Conservation (phyloP, 179 eudicot species). For the Dionaea muscipula region DNA sequence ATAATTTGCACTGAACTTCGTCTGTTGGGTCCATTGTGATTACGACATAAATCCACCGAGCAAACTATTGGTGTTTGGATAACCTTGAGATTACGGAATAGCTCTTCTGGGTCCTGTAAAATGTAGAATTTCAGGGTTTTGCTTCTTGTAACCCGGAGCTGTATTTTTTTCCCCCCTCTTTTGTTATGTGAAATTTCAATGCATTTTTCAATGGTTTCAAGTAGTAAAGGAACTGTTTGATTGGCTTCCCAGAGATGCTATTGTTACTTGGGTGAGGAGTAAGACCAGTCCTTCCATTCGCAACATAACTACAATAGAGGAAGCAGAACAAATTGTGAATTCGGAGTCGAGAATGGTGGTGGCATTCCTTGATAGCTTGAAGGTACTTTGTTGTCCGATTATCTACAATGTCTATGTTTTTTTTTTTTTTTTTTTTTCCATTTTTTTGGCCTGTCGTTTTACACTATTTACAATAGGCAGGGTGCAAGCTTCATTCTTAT, state of each 20-base stretch:
- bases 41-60: too few relatives aligned
- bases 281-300: slow-evolving; percentile 37
- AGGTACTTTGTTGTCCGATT: slow-evolving; percentile 7
- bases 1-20: too few relatives aligned
- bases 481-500: too few relatives aligned
- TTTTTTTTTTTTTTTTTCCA: background rate
- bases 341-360: slow-evolving; percentile 30
- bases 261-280: slow-evolving; percentile 55
- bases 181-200: background rate
- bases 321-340: slow-evolving; percentile 37
- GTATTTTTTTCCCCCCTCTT: background rate
- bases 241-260: slow-evolving; percentile 32
- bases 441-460: too few relatives aligned
- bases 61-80: too few relatives aligned
- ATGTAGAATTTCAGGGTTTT: too few relatives aligned
- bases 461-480: too few relatives aligned
- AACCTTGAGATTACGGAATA: too few relatives aligned
- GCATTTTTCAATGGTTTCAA: background rate
- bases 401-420: background rate
- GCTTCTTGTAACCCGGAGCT: too few relatives aligned
- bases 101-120: too few relatives aligned
- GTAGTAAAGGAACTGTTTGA: background rate
- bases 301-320: slow-evolving; percentile 36
- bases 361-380: slow-evolving; percentile 32
- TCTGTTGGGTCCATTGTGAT: too few relatives aligned